Evolutionary conservation across 148 eudicot genomes (phyloP).

Genomic region (Chenopodium quinoa): DNA sequence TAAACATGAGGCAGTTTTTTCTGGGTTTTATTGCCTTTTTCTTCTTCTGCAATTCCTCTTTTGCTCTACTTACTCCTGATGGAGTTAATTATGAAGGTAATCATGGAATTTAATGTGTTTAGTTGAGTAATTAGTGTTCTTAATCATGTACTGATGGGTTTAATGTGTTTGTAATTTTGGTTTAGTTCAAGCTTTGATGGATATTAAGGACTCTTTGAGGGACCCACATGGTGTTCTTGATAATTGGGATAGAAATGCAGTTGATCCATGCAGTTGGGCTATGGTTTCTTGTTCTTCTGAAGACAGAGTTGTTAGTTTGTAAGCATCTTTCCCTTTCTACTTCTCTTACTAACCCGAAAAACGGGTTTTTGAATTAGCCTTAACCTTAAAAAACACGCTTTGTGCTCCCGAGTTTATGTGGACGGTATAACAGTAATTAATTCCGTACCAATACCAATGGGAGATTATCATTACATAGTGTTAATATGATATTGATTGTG

Average conservation of each 20-base stretch:
- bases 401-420: neutral
- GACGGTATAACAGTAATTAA: neutral
- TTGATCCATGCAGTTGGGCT: conserved; percentile 96
- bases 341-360: neutral
- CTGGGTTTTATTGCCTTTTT: conserved; percentile 35
- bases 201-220: conserved; percentile 43
- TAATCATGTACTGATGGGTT: neutral
- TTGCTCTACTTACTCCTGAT: conserved; percentile 66
- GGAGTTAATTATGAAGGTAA: conserved; percentile 95
- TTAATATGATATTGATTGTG: conserved; percentile 4
- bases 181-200: conserved; percentile 83
- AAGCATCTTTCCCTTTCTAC: conserved; percentile 27
- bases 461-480: neutral
- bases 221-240: conserved; percentile 83
- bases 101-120: neutral
- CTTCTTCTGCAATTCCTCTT: conserved; percentile 44
- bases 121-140: neutral
- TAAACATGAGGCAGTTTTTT: conserved; percentile 24
- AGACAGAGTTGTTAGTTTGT: conserved; percentile 65
- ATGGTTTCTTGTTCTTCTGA: conserved; percentile 78
- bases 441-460: neutral
- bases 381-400: neutral
- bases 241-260: conserved; percentile 83
- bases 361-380: too few species aligned
- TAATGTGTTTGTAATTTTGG: neutral